Conservation (phyloP, 371 early-diverging fungal species). For the Apophysomyces ossiformis region DNA sequence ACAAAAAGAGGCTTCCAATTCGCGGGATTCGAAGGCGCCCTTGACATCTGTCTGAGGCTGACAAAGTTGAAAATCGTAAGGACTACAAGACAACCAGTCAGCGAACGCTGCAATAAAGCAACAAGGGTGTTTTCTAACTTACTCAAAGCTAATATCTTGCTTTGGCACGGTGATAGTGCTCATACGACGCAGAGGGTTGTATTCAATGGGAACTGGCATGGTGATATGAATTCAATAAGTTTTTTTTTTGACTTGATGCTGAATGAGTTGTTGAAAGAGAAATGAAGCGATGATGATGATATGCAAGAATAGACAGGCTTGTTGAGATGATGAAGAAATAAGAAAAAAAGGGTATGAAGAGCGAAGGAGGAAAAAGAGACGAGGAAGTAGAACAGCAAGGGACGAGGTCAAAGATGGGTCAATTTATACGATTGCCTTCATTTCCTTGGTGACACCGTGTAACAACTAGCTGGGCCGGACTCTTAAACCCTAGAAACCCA, state of each 20-base stretch:
- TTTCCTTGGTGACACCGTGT: slow-evolving; percentile 21
- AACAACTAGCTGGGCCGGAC: slow-evolving; percentile 20
- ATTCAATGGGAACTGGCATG: slow-evolving; percentile 48
- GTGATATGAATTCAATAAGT: slow-evolving; percentile 9
- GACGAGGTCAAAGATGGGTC: slow-evolving; percentile 5
- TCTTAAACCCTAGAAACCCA: slow-evolving; percentile 12
- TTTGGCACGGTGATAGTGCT: slow-evolving; percentile 42
- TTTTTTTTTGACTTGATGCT: slow-evolving; percentile 1
- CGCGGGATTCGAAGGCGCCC: slow-evolving; percentile 59
- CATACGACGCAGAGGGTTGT: slow-evolving; percentile 36
- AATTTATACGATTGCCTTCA: slow-evolving; percentile 18
- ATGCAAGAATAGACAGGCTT: slow-evolving; percentile 11
- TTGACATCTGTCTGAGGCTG: slow-evolving; percentile 47
- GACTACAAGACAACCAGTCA: slow-evolving; percentile 24
- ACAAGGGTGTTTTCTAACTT: slow-evolving; percentile 17
- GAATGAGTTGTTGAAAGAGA: not conserved
- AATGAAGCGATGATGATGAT: slow-evolving; percentile 10
- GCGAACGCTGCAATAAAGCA: slow-evolving; percentile 11
- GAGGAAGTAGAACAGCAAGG: slow-evolving; percentile 5
- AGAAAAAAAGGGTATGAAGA: slow-evolving; percentile 26
- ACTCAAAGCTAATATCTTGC: slow-evolving; percentile 46
- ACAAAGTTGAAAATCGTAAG: slow-evolving; percentile 50
- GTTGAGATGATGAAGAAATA: slow-evolving; percentile 8
- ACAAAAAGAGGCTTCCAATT: slow-evolving; percentile 88
- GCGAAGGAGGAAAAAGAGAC: slow-evolving; percentile 15